Conservation (phyloP, 2,329 filamentous ascomycete genomes). For the Didymosphaeria variabile region DNA sequence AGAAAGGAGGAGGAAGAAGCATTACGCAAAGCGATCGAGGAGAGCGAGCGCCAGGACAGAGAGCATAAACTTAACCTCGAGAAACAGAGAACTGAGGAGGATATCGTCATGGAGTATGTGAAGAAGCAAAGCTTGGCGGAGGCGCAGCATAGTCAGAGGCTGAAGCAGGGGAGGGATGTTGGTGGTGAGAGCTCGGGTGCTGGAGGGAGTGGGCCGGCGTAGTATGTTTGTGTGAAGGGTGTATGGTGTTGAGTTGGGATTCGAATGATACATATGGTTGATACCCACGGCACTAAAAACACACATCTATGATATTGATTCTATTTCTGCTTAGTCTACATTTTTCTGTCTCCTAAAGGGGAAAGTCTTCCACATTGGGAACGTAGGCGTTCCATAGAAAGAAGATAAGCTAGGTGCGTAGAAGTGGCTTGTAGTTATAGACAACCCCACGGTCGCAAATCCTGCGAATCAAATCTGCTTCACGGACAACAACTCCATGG, state of each 20-base stretch:
- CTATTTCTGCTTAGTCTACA: neutral
- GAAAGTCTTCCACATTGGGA: too few species aligned
- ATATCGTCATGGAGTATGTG: slow-evolving; percentile 78
- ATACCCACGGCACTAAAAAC: neutral
- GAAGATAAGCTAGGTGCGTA: too few species aligned
- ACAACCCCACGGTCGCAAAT: too few species aligned
- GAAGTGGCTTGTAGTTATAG: too few species aligned
- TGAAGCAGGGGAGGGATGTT: slow-evolving; percentile 22
- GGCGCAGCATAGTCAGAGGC: slow-evolving; percentile 46
- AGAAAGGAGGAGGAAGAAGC: slow-evolving; percentile 33
- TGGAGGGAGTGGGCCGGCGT: slow-evolving; percentile 11
- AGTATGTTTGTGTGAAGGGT: neutral
- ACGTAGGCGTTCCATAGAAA: too few species aligned
- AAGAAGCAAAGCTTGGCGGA: slow-evolving; percentile 80
- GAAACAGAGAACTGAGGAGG: slow-evolving; percentile 68
- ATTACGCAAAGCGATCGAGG: slow-evolving; percentile 37
- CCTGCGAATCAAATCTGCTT: too few species aligned
- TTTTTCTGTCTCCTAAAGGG: too few species aligned
- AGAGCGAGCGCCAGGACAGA: slow-evolving; percentile 39
- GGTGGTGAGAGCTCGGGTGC: slow-evolving; percentile 26
- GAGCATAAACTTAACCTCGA: slow-evolving; percentile 53
- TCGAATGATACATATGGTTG: neutral
- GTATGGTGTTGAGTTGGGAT: neutral
- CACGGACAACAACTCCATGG: too few species aligned
- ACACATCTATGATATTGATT: neutral